Evolutionary conservation across 805 yeast genomes (phyloP), one percentile per base, ranked within the genome.

Genomic region (Saccharomyces jurei): DNA sequence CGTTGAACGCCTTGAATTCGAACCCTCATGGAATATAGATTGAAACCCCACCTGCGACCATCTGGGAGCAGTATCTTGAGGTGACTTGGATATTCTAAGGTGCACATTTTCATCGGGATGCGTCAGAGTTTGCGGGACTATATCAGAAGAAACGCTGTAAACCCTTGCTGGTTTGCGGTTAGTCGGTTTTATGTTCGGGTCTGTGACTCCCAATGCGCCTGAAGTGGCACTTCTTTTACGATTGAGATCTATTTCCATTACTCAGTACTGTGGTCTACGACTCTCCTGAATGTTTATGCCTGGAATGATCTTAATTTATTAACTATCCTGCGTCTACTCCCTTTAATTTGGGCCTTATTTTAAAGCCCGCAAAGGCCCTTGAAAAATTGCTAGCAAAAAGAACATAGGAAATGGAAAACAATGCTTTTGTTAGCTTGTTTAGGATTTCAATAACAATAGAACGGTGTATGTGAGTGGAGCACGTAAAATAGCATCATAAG

Each of bases 111-210:
- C 63, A 31, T 53, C 59, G 41, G 63, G 57, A 29, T 56, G 56
- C 8, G 61, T 55, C 25, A 67, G 53, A 3, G 66, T 62, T 46
- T 68, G 71, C 4, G 71, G 70, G 9, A 67, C 58, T 41, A 67
- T 61, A 36, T 62, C 68, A 9, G 71, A 66, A 11, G 71, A 63
- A 17, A 67, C 56, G 56, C 69, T 65, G 49, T 65, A 62, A 21
- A 65, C 57, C 29, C 63, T 55, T 2, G 52, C 44, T n/a, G 44
- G 44, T 36, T 17, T 36, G 25, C 44, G 25, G 11, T 36, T n/a
- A 36, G 17, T 36, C 22, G 44, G 25, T 8, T 36, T 36, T 36
- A 36, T 36, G 25, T 36, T 36, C 11, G 44, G 44, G 44, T 36
- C 8, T 17, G 44, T 17, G 13, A 36, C 25, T 1, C 22, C 25